Evolutionary conservation across 2,329 filamentous ascomycete genomes (phyloP).

Genomic region (Aspergillus udagawae): DNA sequence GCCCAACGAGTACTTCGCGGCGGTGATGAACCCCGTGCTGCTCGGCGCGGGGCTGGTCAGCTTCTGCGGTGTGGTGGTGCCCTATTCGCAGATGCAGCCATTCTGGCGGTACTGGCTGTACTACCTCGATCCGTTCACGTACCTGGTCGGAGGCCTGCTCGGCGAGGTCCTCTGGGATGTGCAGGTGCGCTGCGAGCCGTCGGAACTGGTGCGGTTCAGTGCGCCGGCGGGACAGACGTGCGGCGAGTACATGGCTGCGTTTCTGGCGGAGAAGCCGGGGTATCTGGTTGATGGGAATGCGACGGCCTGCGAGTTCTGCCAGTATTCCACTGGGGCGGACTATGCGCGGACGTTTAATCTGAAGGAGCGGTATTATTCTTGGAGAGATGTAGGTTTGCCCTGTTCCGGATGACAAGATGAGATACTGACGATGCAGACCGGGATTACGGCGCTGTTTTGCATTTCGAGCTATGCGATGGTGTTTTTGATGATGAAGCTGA

Average conservation of each 20-base stretch:
- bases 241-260: conserved; percentile 32
- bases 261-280: conserved; percentile 23
- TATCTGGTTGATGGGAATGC: conserved; percentile 29
- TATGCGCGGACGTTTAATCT: conserved; percentile 34
- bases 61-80: conserved; percentile 40
- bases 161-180: conserved; percentile 37
- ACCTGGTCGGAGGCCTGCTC: conserved; percentile 39
- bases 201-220: conserved; percentile 29
- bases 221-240: conserved; percentile 28
- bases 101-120: conserved; percentile 46
- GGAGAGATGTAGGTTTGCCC: conserved; percentile 32
- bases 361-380: conserved; percentile 31
- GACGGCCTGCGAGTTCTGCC: conserved; percentile 28
- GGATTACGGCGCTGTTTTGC: conserved; percentile 44
- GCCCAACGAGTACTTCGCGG: conserved; percentile 58
- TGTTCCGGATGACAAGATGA: background rate
- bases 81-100: conserved; percentile 32
- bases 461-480: conserved; percentile 42
- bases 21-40: conserved; percentile 55
- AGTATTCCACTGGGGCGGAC: conserved; percentile 29
- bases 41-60: conserved; percentile 43
- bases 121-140: conserved; percentile 43
- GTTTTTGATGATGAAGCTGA: conserved; percentile 47
- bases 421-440: conserved; percentile 23
- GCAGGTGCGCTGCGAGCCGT: conserved; percentile 31